phyloP scores from a whole-genome alignment of 2,329 filamentous ascomycete genomes.

The Fusarium incarnatum region DNA sequence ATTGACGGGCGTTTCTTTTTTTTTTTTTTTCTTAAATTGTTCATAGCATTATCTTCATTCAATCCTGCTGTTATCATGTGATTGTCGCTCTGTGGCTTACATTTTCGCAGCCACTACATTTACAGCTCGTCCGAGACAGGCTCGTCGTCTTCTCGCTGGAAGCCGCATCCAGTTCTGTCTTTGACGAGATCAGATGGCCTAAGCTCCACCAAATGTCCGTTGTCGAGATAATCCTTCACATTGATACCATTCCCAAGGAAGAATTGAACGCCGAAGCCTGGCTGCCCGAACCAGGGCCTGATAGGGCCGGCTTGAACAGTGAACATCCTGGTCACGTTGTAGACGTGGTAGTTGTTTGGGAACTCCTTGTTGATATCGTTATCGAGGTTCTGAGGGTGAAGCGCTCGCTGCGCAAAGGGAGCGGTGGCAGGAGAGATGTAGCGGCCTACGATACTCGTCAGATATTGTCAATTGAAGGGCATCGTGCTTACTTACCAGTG shows the following conservation, averaged over 20 bases:
- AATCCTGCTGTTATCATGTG: neutral
- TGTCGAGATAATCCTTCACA: slow-evolving; percentile 18
- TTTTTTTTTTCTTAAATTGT: too few relatives aligned
- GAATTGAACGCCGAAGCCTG: slow-evolving; percentile 27
- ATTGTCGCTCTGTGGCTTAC: neutral
- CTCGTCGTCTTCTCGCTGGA: neutral
- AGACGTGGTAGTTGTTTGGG: slow-evolving; percentile 30
- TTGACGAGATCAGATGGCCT: neutral
- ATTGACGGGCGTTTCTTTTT: neutral
- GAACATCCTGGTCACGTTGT: slow-evolving; percentile 14
- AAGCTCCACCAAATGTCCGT: neutral
- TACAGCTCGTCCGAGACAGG: neutral
- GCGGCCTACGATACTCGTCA: slow-evolving; percentile 9
- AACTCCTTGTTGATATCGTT: slow-evolving; percentile 11
- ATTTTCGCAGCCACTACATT: neutral
- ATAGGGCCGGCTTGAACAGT: slow-evolving; percentile 33
- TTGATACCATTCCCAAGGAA: slow-evolving; percentile 16
- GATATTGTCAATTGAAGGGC: neutral
- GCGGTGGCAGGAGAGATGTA: slow-evolving; percentile 32
- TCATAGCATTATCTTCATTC: neutral
- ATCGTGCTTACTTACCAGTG: slow-evolving; percentile 2
- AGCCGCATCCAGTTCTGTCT: slow-evolving; percentile 19
- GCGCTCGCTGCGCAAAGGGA: slow-evolving; percentile 26
- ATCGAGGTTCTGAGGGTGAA: slow-evolving; percentile 23
- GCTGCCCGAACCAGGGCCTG: slow-evolving; percentile 30